Base-by-base conservation (phyloP, 2,329 filamentous ascomycete species). In the Paramyrothecium sp. region DNA sequence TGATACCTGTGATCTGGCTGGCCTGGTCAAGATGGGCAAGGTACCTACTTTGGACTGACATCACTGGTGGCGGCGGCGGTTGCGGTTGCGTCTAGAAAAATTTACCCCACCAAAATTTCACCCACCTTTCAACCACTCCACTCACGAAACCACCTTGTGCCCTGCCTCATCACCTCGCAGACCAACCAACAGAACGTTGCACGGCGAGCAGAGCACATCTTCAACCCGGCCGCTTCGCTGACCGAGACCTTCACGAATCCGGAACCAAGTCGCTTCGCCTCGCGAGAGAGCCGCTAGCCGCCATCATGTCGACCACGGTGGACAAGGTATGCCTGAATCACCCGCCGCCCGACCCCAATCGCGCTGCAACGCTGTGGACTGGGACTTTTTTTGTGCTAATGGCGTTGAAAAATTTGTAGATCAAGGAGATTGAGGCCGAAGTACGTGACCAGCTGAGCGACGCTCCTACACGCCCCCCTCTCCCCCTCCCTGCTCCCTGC, bases 371-470 rank as follows among this genome's bases (percentile, higher is more conserved):
- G 7, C 33, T 19, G 33, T 30, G 51, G 33, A 41, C 48, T 54
- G 26, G 26, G 10, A 10, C 17, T 44, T 58, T 22, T 44, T 58
- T 60, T 57, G 41, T 59, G 71, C 77, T 79, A 67, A 76, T 66
- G 67, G 11, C 20, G 23, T 11, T 41, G 30, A 21, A 34, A 23
- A n/a, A 63, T 56, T 30, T 64, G 73, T 70, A 95, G 91, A 97
- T 98, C 84, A 97, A 96, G 78, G 91, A 94, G 70, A 91, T 97
- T 77, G 94, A 97, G 90, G 79, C 89, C 81, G 94, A 97, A 85
- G 90, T 94, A 84, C 75, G 85, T 79, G 44, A 49, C 21, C 49
- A 38, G 33, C 22, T 23, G 57, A 51, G 56, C 48, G 21, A 59
- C 44, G 44, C 7, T 3, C 13, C 26, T 30, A 57, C 51, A 54